Evolutionary conservation across 108 stramenopile genomes (phyloP).

Genomic region (Nitzschia sp.): DNA sequence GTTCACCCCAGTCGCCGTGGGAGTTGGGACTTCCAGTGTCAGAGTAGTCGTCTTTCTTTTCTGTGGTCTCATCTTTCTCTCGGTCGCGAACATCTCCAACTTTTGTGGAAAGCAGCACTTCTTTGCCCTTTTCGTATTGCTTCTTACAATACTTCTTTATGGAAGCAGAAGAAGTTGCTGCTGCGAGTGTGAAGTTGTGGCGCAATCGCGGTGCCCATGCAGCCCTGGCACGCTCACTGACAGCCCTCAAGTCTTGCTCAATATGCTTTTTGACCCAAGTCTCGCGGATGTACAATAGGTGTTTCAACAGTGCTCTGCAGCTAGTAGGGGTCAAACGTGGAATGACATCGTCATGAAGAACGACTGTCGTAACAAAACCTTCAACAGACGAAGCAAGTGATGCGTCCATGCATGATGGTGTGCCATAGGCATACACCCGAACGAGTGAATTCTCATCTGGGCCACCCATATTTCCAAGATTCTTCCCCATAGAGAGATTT

Average conservation of each 20-base stretch:
- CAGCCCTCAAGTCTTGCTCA: conserved; percentile 67
- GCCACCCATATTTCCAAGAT: background rate
- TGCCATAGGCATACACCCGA: conserved; percentile 85
- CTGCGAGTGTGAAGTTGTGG: conserved; percentile 58
- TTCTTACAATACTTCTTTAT: conserved; percentile 71
- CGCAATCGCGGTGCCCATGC: conserved; percentile 78
- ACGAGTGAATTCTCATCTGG: conserved; percentile 44
- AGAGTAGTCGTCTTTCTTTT: conserved; percentile 8
- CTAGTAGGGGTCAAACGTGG: conserved; percentile 89
- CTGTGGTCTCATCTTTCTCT: background rate
- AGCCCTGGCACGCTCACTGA: conserved; percentile 67
- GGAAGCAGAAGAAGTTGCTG: conserved; percentile 21
- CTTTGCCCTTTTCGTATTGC: conserved; percentile 40
- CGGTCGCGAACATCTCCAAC: background rate
- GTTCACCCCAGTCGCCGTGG: conserved; percentile 30
- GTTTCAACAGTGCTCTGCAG: conserved; percentile 81
- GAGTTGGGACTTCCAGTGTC: conserved; percentile 14
- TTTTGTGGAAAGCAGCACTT: conserved; percentile 7
- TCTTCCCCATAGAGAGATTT: background rate
- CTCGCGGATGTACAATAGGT: conserved; percentile 81
- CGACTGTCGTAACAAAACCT: conserved; percentile 75
- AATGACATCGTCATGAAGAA: conserved; percentile 93
- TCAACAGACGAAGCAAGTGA: conserved; percentile 70
- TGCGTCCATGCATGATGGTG: conserved; percentile 89
- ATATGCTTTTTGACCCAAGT: conserved; percentile 86